Evolutionary conservation across 2,329 filamentous ascomycete species (phyloP), one percentile per base, ranked within the genome.

Genomic region (Tothia fuscella): DNA sequence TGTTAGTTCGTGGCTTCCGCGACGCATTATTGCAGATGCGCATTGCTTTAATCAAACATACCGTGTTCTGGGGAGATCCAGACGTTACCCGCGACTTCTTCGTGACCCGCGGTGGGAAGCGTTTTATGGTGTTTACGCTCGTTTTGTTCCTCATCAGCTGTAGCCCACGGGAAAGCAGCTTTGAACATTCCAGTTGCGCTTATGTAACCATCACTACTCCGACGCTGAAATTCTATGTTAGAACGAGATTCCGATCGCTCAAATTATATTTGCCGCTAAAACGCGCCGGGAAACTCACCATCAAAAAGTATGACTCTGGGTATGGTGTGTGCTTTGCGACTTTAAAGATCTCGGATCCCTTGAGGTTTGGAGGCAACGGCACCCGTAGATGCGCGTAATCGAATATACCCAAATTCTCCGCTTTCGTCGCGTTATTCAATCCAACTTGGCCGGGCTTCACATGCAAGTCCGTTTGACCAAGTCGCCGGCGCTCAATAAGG

Each of bases 301-400:
- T 98, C 52, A 98, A 67, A 61, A 96, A 98, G 65, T 98, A 98
- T 51, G 85, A 91, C 59, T 86, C 86, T 4, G 91, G 89, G 46
- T 68, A 73, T 48, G 68, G 62, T 47, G 68, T 60, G 42, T 71
- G 66, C 7, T 64, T 61, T 57, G 79, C 79, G 46, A 79, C 80
- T 55, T 84, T 81, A 68, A 96, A 96, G 54, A 98, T 93, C 56
- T 91, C 91, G 5, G 88, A 94, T 21, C 72, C 73, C 47, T 79
- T 76, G 51, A 96, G 80, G 49, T 91, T 87, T 62, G 88, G 91
- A 38, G 91, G 91, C 35, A 98, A 67, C 12, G 91, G 89, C 46
- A 88, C 89, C 56, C 89, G 82, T 38, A 98, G 72, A 59, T 98
- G 91, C 49, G 88, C 89, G 62, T 98, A 98, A 63, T 96, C 91